A percentile compares a stretch with the other conserved stretches of the same genome.
These are phyloP conservation scores for Ceratobasidium papillatum DNA, from an alignment of 1,284 basidiomycete species.

Conservation along the genomic window DNA sequence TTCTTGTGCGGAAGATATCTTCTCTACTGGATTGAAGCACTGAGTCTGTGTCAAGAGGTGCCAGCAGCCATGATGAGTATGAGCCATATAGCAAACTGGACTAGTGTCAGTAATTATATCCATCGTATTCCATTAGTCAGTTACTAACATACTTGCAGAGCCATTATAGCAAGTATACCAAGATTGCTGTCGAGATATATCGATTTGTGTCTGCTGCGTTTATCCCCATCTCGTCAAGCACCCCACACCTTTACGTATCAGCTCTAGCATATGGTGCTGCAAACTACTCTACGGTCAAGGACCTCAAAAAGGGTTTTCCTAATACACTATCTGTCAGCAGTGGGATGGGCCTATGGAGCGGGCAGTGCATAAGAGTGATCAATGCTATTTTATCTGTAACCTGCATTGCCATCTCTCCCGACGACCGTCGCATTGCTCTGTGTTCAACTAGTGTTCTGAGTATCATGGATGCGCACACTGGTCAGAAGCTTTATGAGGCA, in stretches of 20 bases:
- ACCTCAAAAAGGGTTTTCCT: not conserved
- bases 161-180: not conserved
- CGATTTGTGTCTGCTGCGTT: not conserved
- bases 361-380: not conserved
- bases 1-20: not conserved
- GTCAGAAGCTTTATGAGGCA: not conserved
- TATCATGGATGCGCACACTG: not conserved
- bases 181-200: not conserved
- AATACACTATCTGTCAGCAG: not conserved
- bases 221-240: not conserved
- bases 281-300: not conserved
- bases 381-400: not conserved
- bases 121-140: not conserved
- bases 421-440: not conserved
- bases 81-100: not conserved
- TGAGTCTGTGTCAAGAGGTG: slow-evolving; percentile 1
- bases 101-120: not conserved
- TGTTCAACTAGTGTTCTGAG: not conserved
- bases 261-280: not conserved
- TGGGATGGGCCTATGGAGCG: not conserved
- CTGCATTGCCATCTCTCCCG: not conserved
- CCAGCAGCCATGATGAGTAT: not conserved
- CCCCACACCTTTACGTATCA: slow-evolving; percentile 16
- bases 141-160: not conserved
- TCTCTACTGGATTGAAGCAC: slow-evolving; percentile 12